Evolutionary conservation across 257 asterid genomes (phyloP), one percentile per base, ranked within the genome.

Genomic region (Lavandula angustifolia): DNA sequence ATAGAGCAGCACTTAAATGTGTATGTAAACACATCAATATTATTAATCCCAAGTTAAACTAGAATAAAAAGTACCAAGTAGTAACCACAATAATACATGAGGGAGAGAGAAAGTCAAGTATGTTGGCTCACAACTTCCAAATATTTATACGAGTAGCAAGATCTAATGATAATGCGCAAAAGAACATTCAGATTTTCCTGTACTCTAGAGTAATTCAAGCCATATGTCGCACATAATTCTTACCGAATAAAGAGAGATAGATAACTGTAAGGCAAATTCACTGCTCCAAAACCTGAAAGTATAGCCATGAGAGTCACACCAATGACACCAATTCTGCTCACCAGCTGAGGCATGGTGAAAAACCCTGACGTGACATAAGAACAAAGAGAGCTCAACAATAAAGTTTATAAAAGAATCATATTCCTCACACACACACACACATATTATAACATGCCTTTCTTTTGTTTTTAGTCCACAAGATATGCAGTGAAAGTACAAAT

Each of bases 241-340:
- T 79, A 87, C 99, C 99, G 81, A 54, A 94, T 94, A 82, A 94
- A 94, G 54, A 94, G 96, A 68, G 99, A 94, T 22, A 94, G 81
- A 73, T 94, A 94, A 75, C 97, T 89, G 72, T 89, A 94, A 9
- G 99, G 99, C 81, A 94, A 80, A 81, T 94, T 94, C 64, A 94
- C 99, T 53, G 97, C 99, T 75, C 99, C 99, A 80, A 94, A 94
- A 56, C 97, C 99, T 65, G 99, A 89, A 64, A 94, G 83, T 46
- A 94, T 84, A 27, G 99, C 96, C 96, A 90, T 90, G 67, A 94
- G 81, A 71, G 99, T 87, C 81, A 94, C 99, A 22, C 99, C 97
- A 77, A 94, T 85, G 27, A 94, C 99, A 73, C 99, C 99, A 71
- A 94, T 90, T 78, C 99, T 81, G 81, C 99, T 94, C 68, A 94